Percentiles rank a stretch among this genome's conserved stretches.
Evolutionary conservation across 495 filamentous ascomycete genomes (phyloP).

Genomic region (Clohesyomyces aquaticus): DNA sequence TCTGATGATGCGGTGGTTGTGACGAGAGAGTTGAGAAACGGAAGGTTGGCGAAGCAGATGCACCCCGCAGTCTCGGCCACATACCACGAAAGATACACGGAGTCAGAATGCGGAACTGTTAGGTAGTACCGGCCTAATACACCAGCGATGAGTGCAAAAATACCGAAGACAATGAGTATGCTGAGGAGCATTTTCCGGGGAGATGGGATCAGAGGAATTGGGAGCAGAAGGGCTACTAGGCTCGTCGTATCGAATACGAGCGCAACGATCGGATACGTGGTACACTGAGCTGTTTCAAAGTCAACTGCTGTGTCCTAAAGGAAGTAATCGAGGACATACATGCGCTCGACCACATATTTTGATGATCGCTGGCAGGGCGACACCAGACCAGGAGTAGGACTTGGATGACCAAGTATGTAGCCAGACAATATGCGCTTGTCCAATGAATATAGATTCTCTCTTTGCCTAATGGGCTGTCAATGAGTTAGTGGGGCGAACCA

Average conservation of each 20-base stretch:
- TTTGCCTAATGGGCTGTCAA: background rate
- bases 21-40: slow-evolving; percentile 63
- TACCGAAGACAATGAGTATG: slow-evolving; percentile 56
- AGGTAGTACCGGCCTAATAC: slow-evolving; percentile 68
- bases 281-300: slow-evolving; percentile 41
- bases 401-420: slow-evolving; percentile 61
- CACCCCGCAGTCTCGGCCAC: slow-evolving; percentile 64
- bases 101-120: slow-evolving; percentile 57
- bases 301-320: slow-evolving; percentile 43
- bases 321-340: slow-evolving; percentile 14
- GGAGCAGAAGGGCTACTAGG: slow-evolving; percentile 62
- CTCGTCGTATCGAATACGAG: slow-evolving; percentile 69
- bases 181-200: slow-evolving; percentile 57
- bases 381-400: slow-evolving; percentile 64
- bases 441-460: slow-evolving; percentile 55
- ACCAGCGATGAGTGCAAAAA: slow-evolving; percentile 61
- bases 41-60: slow-evolving; percentile 65
- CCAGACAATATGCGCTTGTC: slow-evolving; percentile 55
- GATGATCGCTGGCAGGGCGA: slow-evolving; percentile 62
- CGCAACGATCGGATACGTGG: slow-evolving; percentile 59
- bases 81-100: slow-evolving; percentile 68
- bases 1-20: slow-evolving; percentile 36
- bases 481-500: background rate
- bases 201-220: slow-evolving; percentile 60
- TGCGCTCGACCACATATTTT: slow-evolving; percentile 45